Evolutionary conservation across 2,329 filamentous ascomycete genomes (phyloP).

Genomic region (Phaeosphaeriaceae sp.): DNA sequence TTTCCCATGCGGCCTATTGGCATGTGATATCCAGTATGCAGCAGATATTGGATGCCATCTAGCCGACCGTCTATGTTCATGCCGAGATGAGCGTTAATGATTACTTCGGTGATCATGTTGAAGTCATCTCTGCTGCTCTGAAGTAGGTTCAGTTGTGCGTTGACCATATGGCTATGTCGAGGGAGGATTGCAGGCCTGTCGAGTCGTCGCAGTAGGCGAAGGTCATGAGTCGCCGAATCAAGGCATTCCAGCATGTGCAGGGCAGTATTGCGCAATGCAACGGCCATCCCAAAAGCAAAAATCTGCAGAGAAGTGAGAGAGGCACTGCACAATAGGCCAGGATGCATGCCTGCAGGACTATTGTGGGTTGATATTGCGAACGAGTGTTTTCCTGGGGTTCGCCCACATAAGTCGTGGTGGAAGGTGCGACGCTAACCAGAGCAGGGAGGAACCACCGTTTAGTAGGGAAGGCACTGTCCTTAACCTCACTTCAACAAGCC

Average conservation of each 20-base stretch:
- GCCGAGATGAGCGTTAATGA: not conserved
- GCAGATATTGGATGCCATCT: not conserved
- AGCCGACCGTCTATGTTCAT: not conserved
- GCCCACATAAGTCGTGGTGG: not conserved
- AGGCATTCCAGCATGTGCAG: not conserved
- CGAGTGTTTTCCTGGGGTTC: not conserved
- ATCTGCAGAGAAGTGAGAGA: not conserved
- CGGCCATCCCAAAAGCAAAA: not conserved
- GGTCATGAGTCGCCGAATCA: not conserved
- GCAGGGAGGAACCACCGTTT: not conserved
- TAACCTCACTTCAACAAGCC: constrained; percentile 29
- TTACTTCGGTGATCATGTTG: not conserved
- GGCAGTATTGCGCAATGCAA: not conserved
- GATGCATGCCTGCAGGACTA: not conserved
- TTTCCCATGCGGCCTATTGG: no score
- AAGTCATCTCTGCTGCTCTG: not conserved
- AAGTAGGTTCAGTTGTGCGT: not conserved
- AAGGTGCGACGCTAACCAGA: not conserved
- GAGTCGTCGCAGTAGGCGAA: constrained; percentile 6
- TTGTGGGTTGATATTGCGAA: not conserved
- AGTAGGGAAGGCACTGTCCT: not conserved
- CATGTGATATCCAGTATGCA: not conserved
- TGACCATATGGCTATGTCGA: not conserved
- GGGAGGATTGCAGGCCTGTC: not conserved
- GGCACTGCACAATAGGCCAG: not conserved